Evolutionary conservation across 768 basidiomycete genomes (phyloP).

Genomic region (Strobilomyces echinocephalus): DNA sequence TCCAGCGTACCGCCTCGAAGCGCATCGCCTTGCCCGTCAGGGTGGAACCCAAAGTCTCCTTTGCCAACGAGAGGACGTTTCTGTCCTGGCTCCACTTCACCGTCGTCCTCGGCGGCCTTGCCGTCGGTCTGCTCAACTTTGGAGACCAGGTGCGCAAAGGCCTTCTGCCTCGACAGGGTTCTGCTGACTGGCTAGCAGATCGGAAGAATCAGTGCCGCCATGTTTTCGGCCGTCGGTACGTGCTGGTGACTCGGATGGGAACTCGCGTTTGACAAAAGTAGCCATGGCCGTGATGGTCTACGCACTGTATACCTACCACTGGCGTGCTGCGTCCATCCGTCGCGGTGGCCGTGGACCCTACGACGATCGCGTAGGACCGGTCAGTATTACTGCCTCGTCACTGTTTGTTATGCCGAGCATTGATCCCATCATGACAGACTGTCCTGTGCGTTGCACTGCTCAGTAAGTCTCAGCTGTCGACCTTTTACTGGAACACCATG

Average conservation of each 20-base stretch:
- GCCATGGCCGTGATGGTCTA: constrained; percentile 98
- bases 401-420: constrained; percentile 6
- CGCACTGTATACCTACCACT: constrained; percentile 92
- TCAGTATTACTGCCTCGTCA: constrained; percentile 40
- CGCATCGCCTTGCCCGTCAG: constrained; percentile 95
- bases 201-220: constrained; percentile 90
- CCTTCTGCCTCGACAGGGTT: neutral
- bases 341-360: constrained; percentile 90
- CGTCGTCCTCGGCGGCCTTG: constrained; percentile 93
- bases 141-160: constrained; percentile 71
- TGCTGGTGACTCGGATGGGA: constrained; percentile 7
- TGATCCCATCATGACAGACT: constrained; percentile 45
- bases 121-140: constrained; percentile 95
- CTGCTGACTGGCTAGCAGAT: constrained; percentile 44
- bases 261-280: constrained; percentile 30
- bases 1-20: constrained; percentile 89
- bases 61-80: constrained; percentile 93
- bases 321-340: constrained; percentile 91
- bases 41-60: constrained; percentile 92
- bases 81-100: constrained; percentile 99
- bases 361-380: constrained; percentile 92
- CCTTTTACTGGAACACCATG: neutral
- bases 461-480: constrained; percentile 38
- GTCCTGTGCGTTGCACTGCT: constrained; percentile 79
- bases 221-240: constrained; percentile 93